Conservation (phyloP, 2,329 filamentous ascomycete genomes). For the Diaporthe amygdali region DNA sequence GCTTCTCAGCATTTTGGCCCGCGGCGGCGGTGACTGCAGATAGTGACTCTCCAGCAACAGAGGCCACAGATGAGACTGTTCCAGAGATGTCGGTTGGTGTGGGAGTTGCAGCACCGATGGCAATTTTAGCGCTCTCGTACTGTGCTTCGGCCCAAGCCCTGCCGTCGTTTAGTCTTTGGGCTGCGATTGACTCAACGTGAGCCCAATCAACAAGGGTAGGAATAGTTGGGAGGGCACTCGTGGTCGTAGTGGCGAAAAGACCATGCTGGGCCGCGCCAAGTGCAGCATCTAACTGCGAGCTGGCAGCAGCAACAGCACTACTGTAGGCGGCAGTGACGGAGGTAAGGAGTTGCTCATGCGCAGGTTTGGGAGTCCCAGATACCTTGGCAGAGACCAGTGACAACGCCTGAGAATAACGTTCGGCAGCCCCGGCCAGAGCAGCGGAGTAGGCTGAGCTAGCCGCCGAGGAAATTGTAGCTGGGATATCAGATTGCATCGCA, state of each 20-base stretch:
- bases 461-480: slow-evolving; percentile 31
- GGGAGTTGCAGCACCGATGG: slow-evolving; percentile 66
- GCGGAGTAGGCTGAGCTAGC: slow-evolving; percentile 60
- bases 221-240: slow-evolving; percentile 38
- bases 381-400: slow-evolving; percentile 71
- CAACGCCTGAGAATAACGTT: slow-evolving; percentile 71
- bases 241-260: slow-evolving; percentile 53
- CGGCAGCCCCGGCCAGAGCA: slow-evolving; percentile 69
- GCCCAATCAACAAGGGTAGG: slow-evolving; percentile 53
- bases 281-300: slow-evolving; percentile 60
- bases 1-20: slow-evolving; percentile 56
- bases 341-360: slow-evolving; percentile 71
- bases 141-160: slow-evolving; percentile 73
- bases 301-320: slow-evolving; percentile 66
- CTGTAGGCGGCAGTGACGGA: slow-evolving; percentile 74
- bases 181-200: slow-evolving; percentile 67
- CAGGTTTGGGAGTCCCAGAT: slow-evolving; percentile 71
- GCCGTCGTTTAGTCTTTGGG: slow-evolving; percentile 73
- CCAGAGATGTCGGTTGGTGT: slow-evolving; percentile 48
- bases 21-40: slow-evolving; percentile 32
- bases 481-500: slow-evolving; percentile 39
- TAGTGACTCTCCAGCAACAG: slow-evolving; percentile 24
- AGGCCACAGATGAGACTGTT: slow-evolving; percentile 20
- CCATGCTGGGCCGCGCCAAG: slow-evolving; percentile 57
- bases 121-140: slow-evolving; percentile 71